A percentile compares a stretch with the other conserved stretches of the same genome.
phyloP scores from a whole-genome alignment of 2,329 filamentous ascomycete genomes.

The Cylindrodendrum hubeiense region DNA sequence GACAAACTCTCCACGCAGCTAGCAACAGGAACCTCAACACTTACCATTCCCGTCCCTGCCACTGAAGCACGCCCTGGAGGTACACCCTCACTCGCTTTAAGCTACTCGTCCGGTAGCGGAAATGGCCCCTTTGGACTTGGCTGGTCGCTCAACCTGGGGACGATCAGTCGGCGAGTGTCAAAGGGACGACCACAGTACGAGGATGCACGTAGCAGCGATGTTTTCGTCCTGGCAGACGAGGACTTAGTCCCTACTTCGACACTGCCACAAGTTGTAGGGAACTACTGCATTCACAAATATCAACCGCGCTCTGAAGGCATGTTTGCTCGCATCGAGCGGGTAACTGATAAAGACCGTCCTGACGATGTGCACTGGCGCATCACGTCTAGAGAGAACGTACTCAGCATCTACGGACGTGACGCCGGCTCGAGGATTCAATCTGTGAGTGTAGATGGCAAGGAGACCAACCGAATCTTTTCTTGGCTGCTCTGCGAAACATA shows the following conservation, averaged over 20 bases:
- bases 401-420: not conserved
- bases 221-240: not conserved
- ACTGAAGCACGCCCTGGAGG: not conserved
- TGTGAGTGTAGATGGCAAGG: not conserved
- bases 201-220: not conserved
- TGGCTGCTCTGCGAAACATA: conserved; percentile 1
- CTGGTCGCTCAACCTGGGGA: not conserved
- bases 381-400: not conserved
- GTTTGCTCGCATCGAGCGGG: not conserved
- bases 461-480: not conserved
- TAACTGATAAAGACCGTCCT: not conserved
- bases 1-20: conserved; percentile 1
- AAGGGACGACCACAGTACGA: not conserved
- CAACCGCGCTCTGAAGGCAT: not conserved
- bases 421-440: not conserved
- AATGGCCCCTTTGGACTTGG: conserved; percentile 12
- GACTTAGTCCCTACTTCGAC: not conserved
- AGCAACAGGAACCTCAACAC: not conserved
- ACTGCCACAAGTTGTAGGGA: not conserved
- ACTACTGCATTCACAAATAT: not conserved
- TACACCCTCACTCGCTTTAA: not conserved
- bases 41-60: not conserved
- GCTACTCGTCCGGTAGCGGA: conserved; percentile 6
- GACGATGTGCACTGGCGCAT: conserved; percentile 4
- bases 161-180: not conserved